phyloP scores from a whole-genome alignment of 495 filamentous ascomycete species.

The Aspergillus hancockii region DNA sequence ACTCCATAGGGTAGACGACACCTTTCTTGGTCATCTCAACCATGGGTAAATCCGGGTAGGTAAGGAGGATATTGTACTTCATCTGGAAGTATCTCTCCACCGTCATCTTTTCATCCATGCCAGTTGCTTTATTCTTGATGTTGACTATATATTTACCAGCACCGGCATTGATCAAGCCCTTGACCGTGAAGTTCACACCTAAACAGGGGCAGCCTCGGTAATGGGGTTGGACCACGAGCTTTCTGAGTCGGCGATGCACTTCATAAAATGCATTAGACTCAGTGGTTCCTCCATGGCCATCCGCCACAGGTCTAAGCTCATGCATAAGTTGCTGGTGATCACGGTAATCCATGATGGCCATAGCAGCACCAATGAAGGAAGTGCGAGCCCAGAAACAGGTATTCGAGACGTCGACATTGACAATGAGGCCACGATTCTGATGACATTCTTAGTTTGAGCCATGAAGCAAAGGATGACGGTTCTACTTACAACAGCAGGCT shows the following conservation, averaged over 20 bases:
- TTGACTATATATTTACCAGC: constrained; percentile 61
- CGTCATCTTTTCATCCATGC: constrained; percentile 38
- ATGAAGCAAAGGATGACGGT: background rate
- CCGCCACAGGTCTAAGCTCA: constrained; percentile 18
- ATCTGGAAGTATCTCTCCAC: constrained; percentile 68
- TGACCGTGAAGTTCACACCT: constrained; percentile 61
- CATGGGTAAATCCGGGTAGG: constrained; percentile 61
- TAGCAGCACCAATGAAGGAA: constrained; percentile 32
- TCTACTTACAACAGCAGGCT: constrained; percentile 58
- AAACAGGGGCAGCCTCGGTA: constrained; percentile 54
- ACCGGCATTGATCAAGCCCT: constrained; percentile 55
- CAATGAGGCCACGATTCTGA: constrained; percentile 56
- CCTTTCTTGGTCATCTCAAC: constrained; percentile 66
- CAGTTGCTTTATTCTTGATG: constrained; percentile 51
- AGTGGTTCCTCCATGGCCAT: constrained; percentile 23
- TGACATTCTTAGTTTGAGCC: constrained; percentile 14
- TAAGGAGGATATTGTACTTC: constrained; percentile 61
- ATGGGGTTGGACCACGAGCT: constrained; percentile 65
- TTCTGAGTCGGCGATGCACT: constrained; percentile 51
- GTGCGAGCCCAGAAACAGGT: constrained; percentile 42
- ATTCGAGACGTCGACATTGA: constrained; percentile 73
- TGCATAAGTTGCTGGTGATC: constrained; percentile 27
- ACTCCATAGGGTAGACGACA: constrained; percentile 76
- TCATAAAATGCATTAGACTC: constrained; percentile 25
- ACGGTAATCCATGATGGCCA: constrained; percentile 22